Base-by-base conservation (phyloP, 805 yeast genomes). In the Lachancea cidri region DNA sequence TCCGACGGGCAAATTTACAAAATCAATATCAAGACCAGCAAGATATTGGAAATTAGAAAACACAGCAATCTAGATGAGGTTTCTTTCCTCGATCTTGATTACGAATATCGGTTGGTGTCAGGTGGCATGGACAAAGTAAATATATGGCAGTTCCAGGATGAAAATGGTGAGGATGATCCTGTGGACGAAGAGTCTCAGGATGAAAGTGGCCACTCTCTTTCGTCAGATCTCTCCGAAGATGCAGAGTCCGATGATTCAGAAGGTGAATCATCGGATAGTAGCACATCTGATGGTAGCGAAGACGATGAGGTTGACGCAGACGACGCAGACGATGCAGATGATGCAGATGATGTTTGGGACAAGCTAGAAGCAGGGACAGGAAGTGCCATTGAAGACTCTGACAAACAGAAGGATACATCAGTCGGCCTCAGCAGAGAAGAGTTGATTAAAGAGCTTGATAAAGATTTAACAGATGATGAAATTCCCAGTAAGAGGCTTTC, bases 91-190 rank as follows among this genome's bases (percentile, higher is more conserved):
- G 97, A 88, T 56, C 68, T 86, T 40, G 98, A 91, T 60, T 77
- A 59, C 49, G 83, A 83, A 42, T 93, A 87, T 55, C 73, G 96
- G 45, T 66, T 88, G 40, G 77, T 85, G 3, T 79, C 85, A 58
- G 87, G 83, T 4, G 93, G 96, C 16, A 83, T 89, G 88, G 91
- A 85, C 35, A 70, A 73, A 19, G 66, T 91, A 43, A 83, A 81
- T 52, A 68, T 91, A 4, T 91, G 98, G 98, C 68, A 74, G 8
- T 66, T 62, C 20, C 52, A 54, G 1, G 62, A 50, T 0, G 67
- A 55, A 2, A 68, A 56, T 1, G 66, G 53, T 5, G 66, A 55
- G 4, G 62, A 50, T 5, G 37, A 36, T 5, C 31, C 29, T 27
- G 48, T 42, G 5, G 44, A 35, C 37, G 43, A 39, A 3, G 46